Base-by-base conservation (phyloP, 2,329 filamentous ascomycete species). In the Sphaerulina musiva region DNA sequence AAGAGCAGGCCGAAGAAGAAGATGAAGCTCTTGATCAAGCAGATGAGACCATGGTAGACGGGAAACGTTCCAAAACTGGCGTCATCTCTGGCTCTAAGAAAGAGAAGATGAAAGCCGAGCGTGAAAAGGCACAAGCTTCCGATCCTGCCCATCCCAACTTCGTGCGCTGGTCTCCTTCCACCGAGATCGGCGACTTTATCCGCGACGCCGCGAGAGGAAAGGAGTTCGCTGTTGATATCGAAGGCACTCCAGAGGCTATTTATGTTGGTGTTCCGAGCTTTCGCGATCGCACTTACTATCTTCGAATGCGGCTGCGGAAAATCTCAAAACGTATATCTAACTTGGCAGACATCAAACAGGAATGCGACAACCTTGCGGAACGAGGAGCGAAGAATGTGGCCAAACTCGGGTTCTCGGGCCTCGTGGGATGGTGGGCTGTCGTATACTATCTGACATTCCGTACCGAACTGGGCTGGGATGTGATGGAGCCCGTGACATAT, bases 151-250 rank as follows among this genome's bases (percentile, higher is more conserved):
- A 79, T 26, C 74, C 78, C 53, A 80, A 82, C 51, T 93, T 92
- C 74, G 88, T 95, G 2, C 84, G 89, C 31, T 96, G 91, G 91
- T 90, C 86, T 43, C 83, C 84, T 41, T 88, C 85, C 31, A 95
- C 91, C 1, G 91, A 96, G 68, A 86, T 96, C 32, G 91, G 91
- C 8, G 91, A 95, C 72, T 96, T 96, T 66, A 93, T 96, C 60
- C 83, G 89, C 7, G 91, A 96, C 67, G 90, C 91, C 0, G 88
- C 90, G 0, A 78, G 88, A 2, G 88, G 87, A 0, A 83, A 87
- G 51, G 89, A 95, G 66, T 95, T 96, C 66, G 83, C 86, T 2
- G 83, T 96, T 42, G 82, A 86, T 50, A 88, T 96, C 53, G 86
- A 95, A 67, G 88, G 88, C 0, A 76, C 78, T 0, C 74, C 78